phyloP scores from a whole-genome alignment of 2,329 filamentous ascomycete species.

The Penicillium sp. region DNA sequence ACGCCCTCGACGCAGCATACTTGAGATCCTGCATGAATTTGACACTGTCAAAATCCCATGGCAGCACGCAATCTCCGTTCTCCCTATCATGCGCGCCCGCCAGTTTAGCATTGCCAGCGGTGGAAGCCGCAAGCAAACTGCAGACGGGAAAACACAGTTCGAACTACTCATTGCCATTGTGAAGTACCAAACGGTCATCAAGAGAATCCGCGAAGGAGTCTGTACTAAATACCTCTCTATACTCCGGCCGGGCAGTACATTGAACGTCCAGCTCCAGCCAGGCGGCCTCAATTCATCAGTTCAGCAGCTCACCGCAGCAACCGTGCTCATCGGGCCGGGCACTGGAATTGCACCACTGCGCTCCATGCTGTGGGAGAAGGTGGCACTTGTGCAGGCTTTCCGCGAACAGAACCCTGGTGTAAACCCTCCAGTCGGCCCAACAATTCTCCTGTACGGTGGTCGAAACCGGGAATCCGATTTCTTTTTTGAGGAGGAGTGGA shows the following conservation, averaged over 20 bases:
- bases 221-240: slow-evolving; percentile 80
- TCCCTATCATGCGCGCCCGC: slow-evolving; percentile 79
- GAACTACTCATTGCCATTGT: slow-evolving; percentile 83
- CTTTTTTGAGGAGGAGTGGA: slow-evolving; percentile 78
- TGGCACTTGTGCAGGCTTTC: slow-evolving; percentile 34
- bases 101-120: slow-evolving; percentile 91
- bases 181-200: slow-evolving; percentile 83
- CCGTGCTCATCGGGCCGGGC: slow-evolving; percentile 77
- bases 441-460: slow-evolving; percentile 77
- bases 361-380: slow-evolving; percentile 73
- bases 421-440: slow-evolving; percentile 39
- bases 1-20: slow-evolving; percentile 79
- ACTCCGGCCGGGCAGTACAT: slow-evolving; percentile 55
- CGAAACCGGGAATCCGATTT: slow-evolving; percentile 72
- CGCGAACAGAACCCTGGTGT: slow-evolving; percentile 28
- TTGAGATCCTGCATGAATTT: slow-evolving; percentile 92
- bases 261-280: slow-evolving; percentile 59
- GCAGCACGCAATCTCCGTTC: slow-evolving; percentile 64
- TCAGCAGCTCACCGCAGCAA: slow-evolving; percentile 52
- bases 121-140: slow-evolving; percentile 45
- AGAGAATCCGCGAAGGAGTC: slow-evolving; percentile 76
- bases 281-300: slow-evolving; percentile 50
- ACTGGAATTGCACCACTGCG: slow-evolving; percentile 85
- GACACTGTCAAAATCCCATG: slow-evolving; percentile 76
- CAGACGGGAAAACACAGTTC: slow-evolving; percentile 49